Evolutionary conservation across 352 stramenopile species (phyloP).

Genomic region (Phytophthora citrophthora): DNA sequence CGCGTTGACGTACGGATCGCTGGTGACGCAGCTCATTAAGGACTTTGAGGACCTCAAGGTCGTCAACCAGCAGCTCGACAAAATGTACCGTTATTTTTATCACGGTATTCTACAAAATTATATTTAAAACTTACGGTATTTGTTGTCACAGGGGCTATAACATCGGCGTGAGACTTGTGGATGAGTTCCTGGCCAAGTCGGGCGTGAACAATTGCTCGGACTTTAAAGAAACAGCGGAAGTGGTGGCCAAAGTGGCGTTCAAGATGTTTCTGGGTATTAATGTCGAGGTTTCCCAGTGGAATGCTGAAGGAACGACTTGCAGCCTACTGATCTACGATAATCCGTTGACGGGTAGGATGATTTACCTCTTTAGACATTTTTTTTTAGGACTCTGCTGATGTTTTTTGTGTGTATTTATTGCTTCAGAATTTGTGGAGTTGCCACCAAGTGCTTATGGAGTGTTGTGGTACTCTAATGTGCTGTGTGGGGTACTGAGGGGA

Average conservation of each 20-base stretch:
- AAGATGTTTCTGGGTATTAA: conserved; percentile 98
- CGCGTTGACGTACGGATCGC: conserved; percentile 96
- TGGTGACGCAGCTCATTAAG: conserved; percentile 95
- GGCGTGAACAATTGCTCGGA: conserved; percentile 81
- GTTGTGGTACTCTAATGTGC: conserved; percentile 97
- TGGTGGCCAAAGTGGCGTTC: conserved; percentile 96
- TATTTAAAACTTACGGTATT: conserved; percentile 4
- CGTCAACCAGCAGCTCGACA: conserved; percentile 96
- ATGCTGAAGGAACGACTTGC: conserved; percentile 87
- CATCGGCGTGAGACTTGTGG: conserved; percentile 96
- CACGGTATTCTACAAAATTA: neutral
- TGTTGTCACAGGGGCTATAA: conserved; percentile 90
- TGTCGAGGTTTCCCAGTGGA: conserved; percentile 92
- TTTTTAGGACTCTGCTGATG: neutral
- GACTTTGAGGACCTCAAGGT: conserved; percentile 96
- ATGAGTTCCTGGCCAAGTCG: conserved; percentile 98
- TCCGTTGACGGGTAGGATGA: conserved; percentile 80
- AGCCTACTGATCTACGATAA: conserved; percentile 97
- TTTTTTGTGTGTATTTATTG: neutral
- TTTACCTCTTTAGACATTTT: neutral
- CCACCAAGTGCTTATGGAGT: conserved; percentile 87
- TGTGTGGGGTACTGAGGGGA: conserved; percentile 95
- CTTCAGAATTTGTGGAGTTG: conserved; percentile 90
- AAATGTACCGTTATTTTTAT: conserved; percentile 68
- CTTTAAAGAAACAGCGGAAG: conserved; percentile 95